Percentiles rank a stretch among this genome's conserved stretches.
These are phyloP conservation scores for Xylaria cubensis DNA, from an alignment of 495 filamentous ascomycete species.

Conservation along the genomic window DNA sequence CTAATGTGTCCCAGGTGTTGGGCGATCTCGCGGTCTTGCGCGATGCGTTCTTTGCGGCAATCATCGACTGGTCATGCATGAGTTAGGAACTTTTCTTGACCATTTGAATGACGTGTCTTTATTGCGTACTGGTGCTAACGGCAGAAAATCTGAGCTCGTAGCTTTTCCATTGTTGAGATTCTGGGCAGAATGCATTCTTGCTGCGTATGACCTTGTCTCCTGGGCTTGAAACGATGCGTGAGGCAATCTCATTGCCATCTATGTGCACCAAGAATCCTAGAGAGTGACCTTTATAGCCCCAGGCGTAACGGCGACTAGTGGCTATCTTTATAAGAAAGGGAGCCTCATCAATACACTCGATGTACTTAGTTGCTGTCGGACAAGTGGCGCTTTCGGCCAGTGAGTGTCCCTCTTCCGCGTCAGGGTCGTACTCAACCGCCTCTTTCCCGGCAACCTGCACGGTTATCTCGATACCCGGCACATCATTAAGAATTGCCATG, in stretches of 20 bases:
- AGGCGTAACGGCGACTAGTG: conserved; percentile 16
- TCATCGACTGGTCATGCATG: conserved; percentile 31
- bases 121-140: conserved; percentile 30
- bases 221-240: neutral
- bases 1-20: conserved; percentile 39
- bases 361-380: conserved; percentile 34
- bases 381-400: neutral
- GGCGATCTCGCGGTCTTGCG: conserved; percentile 34
- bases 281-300: conserved; percentile 11
- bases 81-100: neutral
- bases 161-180: conserved; percentile 13
- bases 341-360: conserved; percentile 41
- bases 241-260: conserved; percentile 20
- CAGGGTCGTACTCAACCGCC: conserved; percentile 40
- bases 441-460: conserved; percentile 36
- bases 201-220: neutral
- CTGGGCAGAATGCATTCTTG: neutral
- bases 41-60: conserved; percentile 29
- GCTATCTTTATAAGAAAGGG: conserved; percentile 34
- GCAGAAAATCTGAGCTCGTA: conserved; percentile 32
- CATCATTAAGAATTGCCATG: conserved; percentile 44
- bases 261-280: neutral
- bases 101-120: neutral
- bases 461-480: conserved; percentile 41
- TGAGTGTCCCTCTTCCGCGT: conserved; percentile 2